phyloP scores from a whole-genome alignment of 768 basidiomycete genomes.

The Podaxis sp. region DNA sequence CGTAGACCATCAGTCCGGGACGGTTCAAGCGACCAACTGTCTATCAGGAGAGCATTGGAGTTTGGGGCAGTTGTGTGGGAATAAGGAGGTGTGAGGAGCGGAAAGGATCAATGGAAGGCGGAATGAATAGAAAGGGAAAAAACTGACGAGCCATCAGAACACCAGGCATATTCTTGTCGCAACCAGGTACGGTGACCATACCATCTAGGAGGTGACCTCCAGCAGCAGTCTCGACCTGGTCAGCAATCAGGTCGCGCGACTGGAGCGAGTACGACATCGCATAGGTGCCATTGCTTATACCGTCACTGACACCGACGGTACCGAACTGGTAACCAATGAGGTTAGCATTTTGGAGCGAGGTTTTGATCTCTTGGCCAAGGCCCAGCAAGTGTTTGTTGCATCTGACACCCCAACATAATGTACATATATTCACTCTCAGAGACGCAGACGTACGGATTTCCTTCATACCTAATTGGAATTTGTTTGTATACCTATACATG shows the following conservation, averaged over 20 bases:
- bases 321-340: conserved; percentile 97
- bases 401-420: conserved; percentile 66
- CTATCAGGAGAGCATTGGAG: neutral
- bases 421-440: conserved; percentile 2
- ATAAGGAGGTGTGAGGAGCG: conserved; percentile 7
- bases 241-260: conserved; percentile 96
- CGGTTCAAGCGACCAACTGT: conserved; percentile 92
- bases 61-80: conserved; percentile 14
- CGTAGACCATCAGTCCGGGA: conserved; percentile 97
- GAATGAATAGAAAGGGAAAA: conserved; percentile 3
- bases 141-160: conserved; percentile 91
- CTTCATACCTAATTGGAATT: conserved; percentile 80
- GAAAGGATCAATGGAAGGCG: neutral
- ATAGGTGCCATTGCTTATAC: conserved; percentile 95
- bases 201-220: conserved; percentile 98
- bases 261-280: conserved; percentile 97
- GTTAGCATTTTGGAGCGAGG: conserved; percentile 63
- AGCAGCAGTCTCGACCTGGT: conserved; percentile 92
- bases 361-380: conserved; percentile 83
- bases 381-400: conserved; percentile 93
- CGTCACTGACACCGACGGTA: conserved; percentile 96
- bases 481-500: conserved; percentile 9
- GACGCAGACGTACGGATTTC: conserved; percentile 82
- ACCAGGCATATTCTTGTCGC: conserved; percentile 99
- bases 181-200: conserved; percentile 95